phyloP scores from a whole-genome alignment of 352 stramenopile species.

The Phytopythium montanum region DNA sequence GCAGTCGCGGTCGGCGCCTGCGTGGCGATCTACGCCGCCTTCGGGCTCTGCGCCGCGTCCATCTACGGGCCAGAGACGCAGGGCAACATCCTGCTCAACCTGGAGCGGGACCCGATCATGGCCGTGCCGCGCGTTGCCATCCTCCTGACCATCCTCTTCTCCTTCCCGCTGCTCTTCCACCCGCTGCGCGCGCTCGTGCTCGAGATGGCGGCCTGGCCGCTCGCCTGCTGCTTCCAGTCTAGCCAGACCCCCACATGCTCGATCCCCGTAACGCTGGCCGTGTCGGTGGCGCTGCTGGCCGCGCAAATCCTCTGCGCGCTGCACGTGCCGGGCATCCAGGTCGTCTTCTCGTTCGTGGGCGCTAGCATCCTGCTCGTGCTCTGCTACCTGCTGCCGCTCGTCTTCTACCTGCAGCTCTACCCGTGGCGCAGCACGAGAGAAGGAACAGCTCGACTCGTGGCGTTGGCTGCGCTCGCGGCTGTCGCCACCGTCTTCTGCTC shows the following conservation, averaged over 20 bases:
- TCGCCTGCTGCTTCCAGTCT: conserved; percentile 5
- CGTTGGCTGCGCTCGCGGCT: conserved; percentile 24
- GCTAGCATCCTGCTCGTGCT: conserved; percentile 69
- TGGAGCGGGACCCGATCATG: conserved; percentile 72
- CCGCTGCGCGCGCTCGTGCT: conserved; percentile 61
- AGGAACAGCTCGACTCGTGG: conserved; percentile 21
- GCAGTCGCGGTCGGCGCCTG: conserved; percentile 40
- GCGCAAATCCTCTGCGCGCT: conserved; percentile 48
- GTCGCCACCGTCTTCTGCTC: conserved; percentile 53
- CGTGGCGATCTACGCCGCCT: conserved; percentile 55
- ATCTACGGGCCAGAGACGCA: conserved; percentile 61
- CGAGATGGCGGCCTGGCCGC: conserved; percentile 35
- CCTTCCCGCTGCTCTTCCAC: conserved; percentile 73
- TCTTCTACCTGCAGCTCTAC: conserved; percentile 51
- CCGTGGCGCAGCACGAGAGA: conserved; percentile 32
- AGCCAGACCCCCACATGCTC: conserved; percentile 10
- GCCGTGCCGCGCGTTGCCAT: conserved; percentile 56
- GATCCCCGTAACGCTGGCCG: conserved; percentile 22
- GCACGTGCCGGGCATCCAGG: conserved; percentile 51
- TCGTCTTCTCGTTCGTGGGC: conserved; percentile 77
- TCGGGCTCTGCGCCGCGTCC: conserved; percentile 50
- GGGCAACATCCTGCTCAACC: conserved; percentile 78
- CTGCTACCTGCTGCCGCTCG: conserved; percentile 64
- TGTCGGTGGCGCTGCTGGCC: conserved; percentile 40
- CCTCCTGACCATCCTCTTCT: conserved; percentile 70